These are phyloP conservation scores for Papiliotrema terrestris DNA, from an alignment of 1,284 basidiomycete species.

Conservation along the genomic window DNA sequence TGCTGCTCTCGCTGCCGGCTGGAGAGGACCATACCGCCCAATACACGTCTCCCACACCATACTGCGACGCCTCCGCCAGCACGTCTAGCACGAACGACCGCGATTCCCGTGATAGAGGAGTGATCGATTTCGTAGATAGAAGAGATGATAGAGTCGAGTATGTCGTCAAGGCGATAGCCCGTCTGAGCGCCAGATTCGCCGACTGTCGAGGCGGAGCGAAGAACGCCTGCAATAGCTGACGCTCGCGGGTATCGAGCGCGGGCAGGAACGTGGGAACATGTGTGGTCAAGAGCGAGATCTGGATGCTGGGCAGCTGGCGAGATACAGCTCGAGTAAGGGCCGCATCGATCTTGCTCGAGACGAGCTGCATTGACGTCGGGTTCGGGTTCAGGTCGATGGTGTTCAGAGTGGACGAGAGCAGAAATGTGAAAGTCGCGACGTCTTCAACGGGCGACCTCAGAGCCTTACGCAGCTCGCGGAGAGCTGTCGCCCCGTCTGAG, in stretches of 20 bases:
- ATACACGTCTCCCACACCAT: conserved; percentile 67
- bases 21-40: conserved; percentile 47
- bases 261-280: conserved; percentile 67
- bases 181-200: neutral
- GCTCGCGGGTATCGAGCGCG: conserved; percentile 51
- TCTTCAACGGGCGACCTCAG: conserved; percentile 25
- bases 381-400: conserved; percentile 12
- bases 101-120: conserved; percentile 14
- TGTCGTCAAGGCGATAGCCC: conserved; percentile 26
- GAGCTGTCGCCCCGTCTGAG: conserved; percentile 6
- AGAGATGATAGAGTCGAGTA: conserved; percentile 29
- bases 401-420: conserved; percentile 20
- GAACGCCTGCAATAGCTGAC: conserved; percentile 21
- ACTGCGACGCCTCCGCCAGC: conserved; percentile 58
- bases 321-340: conserved; percentile 9
- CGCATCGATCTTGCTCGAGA: conserved; percentile 5
- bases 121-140: conserved; percentile 3
- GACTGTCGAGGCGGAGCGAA: conserved; percentile 21
- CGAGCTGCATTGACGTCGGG: conserved; percentile 13
- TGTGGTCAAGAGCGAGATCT: conserved; percentile 22
- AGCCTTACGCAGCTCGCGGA: conserved; percentile 27
- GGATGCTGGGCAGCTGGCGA: conserved; percentile 32
- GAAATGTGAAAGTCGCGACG: conserved; percentile 23
- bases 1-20: conserved; percentile 2
- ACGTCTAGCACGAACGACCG: conserved; percentile 42